Evolutionary conservation across 2,329 filamentous ascomycete species (phyloP), one percentile per base, ranked within the genome.

Genomic region (Gnomoniopsis sp.): DNA sequence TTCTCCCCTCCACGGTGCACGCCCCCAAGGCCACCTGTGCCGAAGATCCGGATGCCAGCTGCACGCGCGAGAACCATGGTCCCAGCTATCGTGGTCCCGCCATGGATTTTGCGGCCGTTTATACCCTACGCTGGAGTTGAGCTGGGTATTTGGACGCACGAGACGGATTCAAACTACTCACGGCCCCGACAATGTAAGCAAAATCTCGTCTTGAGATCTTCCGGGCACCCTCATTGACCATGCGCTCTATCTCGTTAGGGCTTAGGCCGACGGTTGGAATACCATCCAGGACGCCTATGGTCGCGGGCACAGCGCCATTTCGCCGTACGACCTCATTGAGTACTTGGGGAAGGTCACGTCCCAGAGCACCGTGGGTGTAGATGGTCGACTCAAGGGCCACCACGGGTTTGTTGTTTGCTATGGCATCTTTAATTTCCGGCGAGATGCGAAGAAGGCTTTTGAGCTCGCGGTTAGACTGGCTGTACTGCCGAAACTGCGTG

Each of bases 331-430:
- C 81, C 14, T 87, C 86, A 69, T 97, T 91, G 60, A 98, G 84
- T 49, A 88, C 19, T 23, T 34, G 41, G 3, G 61, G 82, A 21
- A 85, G 76, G 49, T 82, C 80, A 36, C 86, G 83, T n/a, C 91
- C 90, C 15, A 99, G 79, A 22, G 89, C 87, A 44, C 92, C 93
- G 75, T 99, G 95, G 1, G 95, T 99, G 74, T 99, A 98, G 66
- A 99, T 98, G 4, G 95, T 96, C 2, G 91, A 92, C 74, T 99
- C 95, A 4, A 99, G 81, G 17, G 93, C 95, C 12, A 99, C 93
- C 3, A 99, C 88, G 0, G 95, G 93, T 67, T 86, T 87, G 58
- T 87, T 86, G 14, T 85, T 83, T 46, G 84, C 79, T 50, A 97
- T 73, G 43, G 93, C 93, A 69, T 91, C 86, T 54, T 81, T 78